phyloP scores from a whole-genome alignment of 106 monocot genomes.

The Dendrobium nobile region DNA sequence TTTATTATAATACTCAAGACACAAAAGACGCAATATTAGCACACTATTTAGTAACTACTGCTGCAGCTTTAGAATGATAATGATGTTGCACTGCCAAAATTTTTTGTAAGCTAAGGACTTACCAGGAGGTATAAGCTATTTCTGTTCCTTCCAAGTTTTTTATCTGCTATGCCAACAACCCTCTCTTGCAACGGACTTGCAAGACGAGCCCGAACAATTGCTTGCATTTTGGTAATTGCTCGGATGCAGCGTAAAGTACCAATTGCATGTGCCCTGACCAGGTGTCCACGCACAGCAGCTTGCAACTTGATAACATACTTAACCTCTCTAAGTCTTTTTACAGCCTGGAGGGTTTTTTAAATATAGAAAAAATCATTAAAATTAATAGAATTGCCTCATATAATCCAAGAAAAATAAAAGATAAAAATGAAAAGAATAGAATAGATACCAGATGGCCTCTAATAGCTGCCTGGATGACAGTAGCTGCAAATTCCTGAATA shows the following conservation, averaged over 20 bases:
- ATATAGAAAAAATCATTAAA: not conserved
- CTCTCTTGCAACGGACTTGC: constrained; percentile 9
- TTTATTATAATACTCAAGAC: not conserved
- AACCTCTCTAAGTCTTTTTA: constrained; percentile 26
- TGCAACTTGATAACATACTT: constrained; percentile 59
- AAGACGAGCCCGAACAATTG: constrained; percentile 48
- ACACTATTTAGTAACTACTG: not conserved
- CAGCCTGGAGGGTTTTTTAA: constrained; percentile 24
- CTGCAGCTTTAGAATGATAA: not conserved
- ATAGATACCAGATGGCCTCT: constrained; percentile 45
- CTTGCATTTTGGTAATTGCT: constrained; percentile 60
- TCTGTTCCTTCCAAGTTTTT: not conserved
- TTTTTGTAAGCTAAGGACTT: not conserved
- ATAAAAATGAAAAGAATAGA: not conserved
- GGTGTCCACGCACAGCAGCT: constrained; percentile 64
- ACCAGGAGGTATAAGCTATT: not conserved
- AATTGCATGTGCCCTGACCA: constrained; percentile 53
- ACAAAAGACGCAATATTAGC: not conserved
- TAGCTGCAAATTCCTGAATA: constrained; percentile 24
- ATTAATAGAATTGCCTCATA: not conserved
- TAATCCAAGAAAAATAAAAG: not conserved
- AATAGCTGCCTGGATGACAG: constrained; percentile 35
- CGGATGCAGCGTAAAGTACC: constrained; percentile 55
- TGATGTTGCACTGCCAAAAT: not conserved
- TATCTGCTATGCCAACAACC: not conserved